phyloP scores from a whole-genome alignment of 768 basidiomycete species.

The Boletus vinaceobasis region DNA sequence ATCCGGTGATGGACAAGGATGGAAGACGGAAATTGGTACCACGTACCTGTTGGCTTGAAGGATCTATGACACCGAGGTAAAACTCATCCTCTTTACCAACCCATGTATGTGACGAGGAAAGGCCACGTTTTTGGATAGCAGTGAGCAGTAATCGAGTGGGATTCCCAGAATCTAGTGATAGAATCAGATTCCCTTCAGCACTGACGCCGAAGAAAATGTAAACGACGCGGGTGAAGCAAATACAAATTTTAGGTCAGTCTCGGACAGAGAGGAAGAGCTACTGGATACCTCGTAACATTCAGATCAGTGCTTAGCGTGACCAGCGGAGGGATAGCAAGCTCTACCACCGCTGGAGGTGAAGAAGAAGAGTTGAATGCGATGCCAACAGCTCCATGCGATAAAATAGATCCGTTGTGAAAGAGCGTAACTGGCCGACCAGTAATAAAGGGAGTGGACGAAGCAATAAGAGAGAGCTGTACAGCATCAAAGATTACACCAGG shows the following conservation, averaged over 20 bases:
- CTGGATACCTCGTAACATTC: constrained; percentile 51
- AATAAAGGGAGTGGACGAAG: constrained; percentile 74
- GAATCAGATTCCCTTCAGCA: constrained; percentile 71
- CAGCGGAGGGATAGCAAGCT: constrained; percentile 39
- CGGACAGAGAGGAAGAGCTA: neutral
- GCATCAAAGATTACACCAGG: neutral
- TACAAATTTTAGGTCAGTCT: neutral
- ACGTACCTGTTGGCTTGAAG: constrained; percentile 15
- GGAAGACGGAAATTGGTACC: neutral
- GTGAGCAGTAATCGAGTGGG: constrained; percentile 59
- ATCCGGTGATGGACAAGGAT: neutral
- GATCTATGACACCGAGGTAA: constrained; percentile 44
- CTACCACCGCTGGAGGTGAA: constrained; percentile 10
- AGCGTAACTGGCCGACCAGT: constrained; percentile 74
- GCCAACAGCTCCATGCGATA: constrained; percentile 68
- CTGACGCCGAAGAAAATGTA: constrained; percentile 21
- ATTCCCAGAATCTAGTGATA: constrained; percentile 51
- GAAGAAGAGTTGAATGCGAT: constrained; percentile 41
- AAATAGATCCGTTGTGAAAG: constrained; percentile 52
- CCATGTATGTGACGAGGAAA: constrained; percentile 18
- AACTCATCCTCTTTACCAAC: constrained; percentile 55
- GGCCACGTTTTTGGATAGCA: constrained; percentile 43
- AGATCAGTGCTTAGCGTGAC: constrained; percentile 42
- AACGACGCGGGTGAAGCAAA: neutral
- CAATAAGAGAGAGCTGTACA: constrained; percentile 59